Evolutionary conservation across 2,329 filamentous ascomycete species (phyloP), one percentile per base, ranked within the genome.

Genomic region (Neonectria sp.): DNA sequence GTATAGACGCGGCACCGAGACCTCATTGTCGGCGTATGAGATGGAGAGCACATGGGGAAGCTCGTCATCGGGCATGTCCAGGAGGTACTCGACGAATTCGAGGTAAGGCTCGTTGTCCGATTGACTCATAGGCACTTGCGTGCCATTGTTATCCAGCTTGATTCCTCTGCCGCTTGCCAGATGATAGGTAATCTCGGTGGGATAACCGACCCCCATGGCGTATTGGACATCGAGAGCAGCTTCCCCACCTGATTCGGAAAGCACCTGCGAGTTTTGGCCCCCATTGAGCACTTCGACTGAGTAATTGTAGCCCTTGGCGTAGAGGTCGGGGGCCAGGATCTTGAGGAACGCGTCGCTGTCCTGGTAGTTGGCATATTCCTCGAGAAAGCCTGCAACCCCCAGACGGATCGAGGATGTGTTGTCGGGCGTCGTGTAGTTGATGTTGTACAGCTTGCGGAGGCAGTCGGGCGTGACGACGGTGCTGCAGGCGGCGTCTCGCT

Each of bases 1-100:
- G 67, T 89, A 90, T 1, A 81, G 78, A 6, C 68, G 69, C 3
- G 88, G 88, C 0, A 90, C 86, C 0, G 84, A 83, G 55, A 87
- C 81, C 78, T 90, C 88, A 69, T 89, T 85, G 70, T 90, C 88
- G 15, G 84, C 86, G 73, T 90, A 91, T 15, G 86, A 89, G 24
- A 89, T 84, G 53, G 86, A 86, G 13, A 91, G 81, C 2, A 90
- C 85, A 58, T 88, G 86, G 1, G 89, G 89, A 13, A 89, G 73
- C 24, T 83, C 76, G 15, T 79, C 75, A 53, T 86, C 82, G 1
- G 79, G 75, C 66, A 83, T 80, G 25, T 71, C 76, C 1, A 90
- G 79, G 8, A 90, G 77, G 66, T 85, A 82, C 61, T 87, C 80
- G 15, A 90, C 79, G 69, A 88, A 86, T 43, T 86, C 83, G 5